These are phyloP conservation scores for Lipomyces sp. DNA, from an alignment of 805 yeast species.

Conservation along the genomic window DNA sequence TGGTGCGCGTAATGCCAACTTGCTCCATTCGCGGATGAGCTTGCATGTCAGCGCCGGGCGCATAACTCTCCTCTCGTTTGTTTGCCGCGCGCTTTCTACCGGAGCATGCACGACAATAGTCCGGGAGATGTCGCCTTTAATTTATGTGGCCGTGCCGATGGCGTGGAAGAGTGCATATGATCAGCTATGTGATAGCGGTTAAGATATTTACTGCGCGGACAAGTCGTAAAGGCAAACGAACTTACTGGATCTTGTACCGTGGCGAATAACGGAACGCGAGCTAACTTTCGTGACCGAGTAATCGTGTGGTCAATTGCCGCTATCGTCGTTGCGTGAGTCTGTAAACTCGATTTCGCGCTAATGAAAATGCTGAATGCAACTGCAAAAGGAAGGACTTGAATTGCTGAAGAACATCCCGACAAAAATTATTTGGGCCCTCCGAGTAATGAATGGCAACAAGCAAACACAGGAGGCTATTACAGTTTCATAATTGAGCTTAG, in stretches of 20 bases:
- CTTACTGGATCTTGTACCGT: neutral
- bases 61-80: slow-evolving; percentile 7
- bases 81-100: neutral
- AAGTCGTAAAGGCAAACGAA: neutral
- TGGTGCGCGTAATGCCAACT: slow-evolving; percentile 16
- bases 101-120: neutral
- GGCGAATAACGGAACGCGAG: too few species aligned
- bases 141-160: neutral
- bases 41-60: slow-evolving; percentile 25
- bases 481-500: neutral
- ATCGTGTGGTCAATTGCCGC: too few species aligned
- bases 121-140: neutral
- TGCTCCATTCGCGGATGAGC: slow-evolving; percentile 21
- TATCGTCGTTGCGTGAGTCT: too few species aligned
- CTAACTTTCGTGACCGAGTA: too few species aligned
- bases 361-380: too few species aligned
- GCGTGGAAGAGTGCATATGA: neutral
- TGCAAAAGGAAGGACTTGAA: too few species aligned
- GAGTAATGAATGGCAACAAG: too few species aligned
- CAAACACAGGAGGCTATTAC: neutral
- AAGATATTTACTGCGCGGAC: neutral
- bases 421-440: too few species aligned
- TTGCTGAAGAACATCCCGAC: too few species aligned
- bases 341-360: too few species aligned
- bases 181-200: neutral